Base-by-base conservation (phyloP, 1,284 basidiomycete species). In the Coniferiporia sulphurascens region DNA sequence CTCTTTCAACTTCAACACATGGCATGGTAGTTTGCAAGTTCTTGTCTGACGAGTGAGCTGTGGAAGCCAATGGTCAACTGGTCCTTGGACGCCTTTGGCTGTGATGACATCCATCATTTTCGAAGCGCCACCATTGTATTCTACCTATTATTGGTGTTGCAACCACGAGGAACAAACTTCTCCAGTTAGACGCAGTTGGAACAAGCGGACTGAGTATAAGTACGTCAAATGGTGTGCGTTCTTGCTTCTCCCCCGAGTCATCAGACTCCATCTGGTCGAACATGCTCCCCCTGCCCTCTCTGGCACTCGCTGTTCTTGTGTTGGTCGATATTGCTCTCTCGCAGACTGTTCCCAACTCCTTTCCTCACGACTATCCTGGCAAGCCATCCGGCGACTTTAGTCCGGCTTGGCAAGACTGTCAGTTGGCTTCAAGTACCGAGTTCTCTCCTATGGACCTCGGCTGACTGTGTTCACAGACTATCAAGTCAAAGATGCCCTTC, bases 341-440 rank as follows among this genome's bases (percentile, higher is more conserved):
- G 59, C 58, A 63, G 62, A 51, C 61, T 64, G 49, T 62, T 65
- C 64, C 69, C 22, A 73, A 75, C 45, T 77, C 79, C 3, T 80
- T 73, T 62, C 80, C 80, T 57, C 78, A 80, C 48, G 66, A 67
- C 56, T 85, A 85, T 63, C 77, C 81, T n/a, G 77, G 77, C 46
- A 73, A 78, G 63, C 83, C 83, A 1, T 66, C 66, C 38, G 75
- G 78, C 5, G 77, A 79, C 64, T 83, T 79, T 62, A 78, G 80
- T 64, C 78, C 82, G 22, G 74, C 72, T 57, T 88, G 86, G 86
- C 86, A 87, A 69, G 68, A 69, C 55, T 88, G 86, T 86, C 67
- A 22, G 81, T 71, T 27, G 5, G 27, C 27, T 27, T 27, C 27
- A 27, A 12, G 2, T 43, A 10, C n/a, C 4, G 17, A 6, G 7